Conservation (phyloP, 1,284 basidiomycete species). For the Puccinia triticina region DNA sequence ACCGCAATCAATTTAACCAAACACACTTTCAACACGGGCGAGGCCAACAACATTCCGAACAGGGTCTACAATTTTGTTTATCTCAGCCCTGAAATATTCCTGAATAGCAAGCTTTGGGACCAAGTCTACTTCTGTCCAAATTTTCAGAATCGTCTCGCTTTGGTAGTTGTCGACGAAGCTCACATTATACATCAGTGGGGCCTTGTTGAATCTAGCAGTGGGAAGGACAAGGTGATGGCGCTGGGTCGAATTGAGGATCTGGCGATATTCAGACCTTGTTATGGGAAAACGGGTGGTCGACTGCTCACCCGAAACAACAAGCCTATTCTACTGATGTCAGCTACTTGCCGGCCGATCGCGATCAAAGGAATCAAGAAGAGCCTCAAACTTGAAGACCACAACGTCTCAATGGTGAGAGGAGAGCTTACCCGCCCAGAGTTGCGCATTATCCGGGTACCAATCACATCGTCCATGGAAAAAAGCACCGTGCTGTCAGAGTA, state of each 20-base stretch:
- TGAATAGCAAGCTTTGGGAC: neutral
- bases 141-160: neutral
- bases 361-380: conserved; percentile 19
- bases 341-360: conserved; percentile 8
- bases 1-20: conserved; percentile 14
- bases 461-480: neutral
- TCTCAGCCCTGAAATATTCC: neutral
- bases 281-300: conserved; percentile 13
- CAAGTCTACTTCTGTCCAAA: neutral
- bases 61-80: no score
- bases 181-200: no score
- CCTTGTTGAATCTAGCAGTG: no score
- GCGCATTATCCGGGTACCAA: neutral
- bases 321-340: conserved; percentile 21
- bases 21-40: neutral
- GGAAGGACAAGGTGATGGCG: neutral
- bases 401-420: neutral
- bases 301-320: no score
- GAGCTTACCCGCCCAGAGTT: conserved; percentile 20
- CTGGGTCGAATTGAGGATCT: neutral
- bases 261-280: neutral
- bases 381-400: neutral
- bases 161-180: no score
- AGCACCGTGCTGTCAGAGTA: neutral
- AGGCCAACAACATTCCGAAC: neutral